Conservation (phyloP, 2,329 filamentous ascomycete species). For the Myriosclerotinia duriaeana region DNA sequence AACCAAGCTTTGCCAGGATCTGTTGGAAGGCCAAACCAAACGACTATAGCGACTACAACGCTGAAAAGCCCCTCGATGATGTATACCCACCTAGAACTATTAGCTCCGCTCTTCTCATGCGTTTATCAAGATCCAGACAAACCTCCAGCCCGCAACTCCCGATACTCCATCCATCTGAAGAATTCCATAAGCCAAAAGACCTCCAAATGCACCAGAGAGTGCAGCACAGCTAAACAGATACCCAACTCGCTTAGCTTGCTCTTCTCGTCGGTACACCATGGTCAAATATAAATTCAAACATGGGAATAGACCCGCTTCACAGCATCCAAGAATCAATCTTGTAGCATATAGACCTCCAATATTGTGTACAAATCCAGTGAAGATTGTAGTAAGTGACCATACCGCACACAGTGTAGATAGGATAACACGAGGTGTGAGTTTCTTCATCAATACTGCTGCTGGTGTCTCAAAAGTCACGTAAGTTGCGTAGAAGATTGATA, state of each 20-base stretch:
- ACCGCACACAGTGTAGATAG: slow-evolving; percentile 39
- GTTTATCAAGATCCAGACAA: slow-evolving; percentile 41
- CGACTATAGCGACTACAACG: slow-evolving; percentile 45
- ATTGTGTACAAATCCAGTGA: slow-evolving; percentile 48
- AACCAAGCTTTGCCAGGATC: slow-evolving; percentile 51
- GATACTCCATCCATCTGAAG: slow-evolving; percentile 48
- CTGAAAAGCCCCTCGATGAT: slow-evolving; percentile 52
- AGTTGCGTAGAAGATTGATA: slow-evolving; percentile 53
- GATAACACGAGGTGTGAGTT: slow-evolving; percentile 46
- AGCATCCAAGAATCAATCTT: slow-evolving; percentile 49
- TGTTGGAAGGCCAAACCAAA: slow-evolving; percentile 51
- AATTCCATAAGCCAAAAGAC: slow-evolving; percentile 53
- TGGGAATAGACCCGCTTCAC: slow-evolving; percentile 52
- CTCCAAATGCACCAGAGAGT: slow-evolving; percentile 51
- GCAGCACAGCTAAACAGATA: slow-evolving; percentile 55
- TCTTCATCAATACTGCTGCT: slow-evolving; percentile 50
- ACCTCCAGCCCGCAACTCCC: slow-evolving; percentile 49
- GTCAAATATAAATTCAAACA: slow-evolving; percentile 51
- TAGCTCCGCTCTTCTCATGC: neutral
- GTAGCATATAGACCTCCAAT: slow-evolving; percentile 47
- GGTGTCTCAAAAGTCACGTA: slow-evolving; percentile 52
- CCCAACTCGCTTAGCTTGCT: slow-evolving; percentile 55
- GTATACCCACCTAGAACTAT: slow-evolving; percentile 44
- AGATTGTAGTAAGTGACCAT: slow-evolving; percentile 52
- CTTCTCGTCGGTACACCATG: slow-evolving; percentile 57